A percentile compares a stretch with the other conserved stretches of the same genome.
Conservation (phyloP, 768 basidiomycete genomes). For the Termitomyces bulborhizus region DNA sequence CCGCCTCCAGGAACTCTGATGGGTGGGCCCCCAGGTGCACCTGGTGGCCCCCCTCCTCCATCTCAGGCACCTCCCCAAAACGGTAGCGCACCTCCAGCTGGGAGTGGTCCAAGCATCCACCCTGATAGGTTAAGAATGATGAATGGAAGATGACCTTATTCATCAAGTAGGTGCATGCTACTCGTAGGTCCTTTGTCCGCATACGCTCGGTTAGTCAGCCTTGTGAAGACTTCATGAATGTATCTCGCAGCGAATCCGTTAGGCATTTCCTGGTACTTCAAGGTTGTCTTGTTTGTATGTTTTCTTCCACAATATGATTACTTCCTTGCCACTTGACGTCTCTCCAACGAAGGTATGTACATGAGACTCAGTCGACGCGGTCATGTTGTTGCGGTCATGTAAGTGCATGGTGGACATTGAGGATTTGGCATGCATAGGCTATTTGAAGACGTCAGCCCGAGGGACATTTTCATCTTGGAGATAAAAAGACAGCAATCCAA, state of each 20-base stretch:
- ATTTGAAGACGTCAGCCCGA: neutral
- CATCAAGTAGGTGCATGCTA: constrained; percentile 2
- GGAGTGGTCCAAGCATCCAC: constrained; percentile 63
- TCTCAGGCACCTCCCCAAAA: constrained; percentile 24
- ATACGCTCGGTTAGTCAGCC: neutral
- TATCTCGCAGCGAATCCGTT: neutral
- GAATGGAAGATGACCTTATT: constrained; percentile 26
- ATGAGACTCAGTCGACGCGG: neutral
- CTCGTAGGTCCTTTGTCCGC: neutral
- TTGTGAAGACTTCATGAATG: neutral
- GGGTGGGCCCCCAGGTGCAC: constrained; percentile 37
- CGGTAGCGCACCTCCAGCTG: constrained; percentile 21
- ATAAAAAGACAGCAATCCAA: too few species aligned
- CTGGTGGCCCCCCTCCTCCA: constrained; percentile 26
- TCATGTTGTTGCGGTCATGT: neutral
- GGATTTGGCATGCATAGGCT: neutral
- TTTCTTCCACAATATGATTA: neutral
- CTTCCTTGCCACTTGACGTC: neutral
- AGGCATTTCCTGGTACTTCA: neutral
- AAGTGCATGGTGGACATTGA: neutral
- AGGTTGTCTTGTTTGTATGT: neutral
- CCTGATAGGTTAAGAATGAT: constrained; percentile 84
- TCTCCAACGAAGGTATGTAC: too few species aligned
- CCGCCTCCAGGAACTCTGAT: constrained; percentile 54
- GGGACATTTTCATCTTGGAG: neutral